phyloP scores from a whole-genome alignment of 2,329 filamentous ascomycete genomes.

The Fusarium bactridioides region DNA sequence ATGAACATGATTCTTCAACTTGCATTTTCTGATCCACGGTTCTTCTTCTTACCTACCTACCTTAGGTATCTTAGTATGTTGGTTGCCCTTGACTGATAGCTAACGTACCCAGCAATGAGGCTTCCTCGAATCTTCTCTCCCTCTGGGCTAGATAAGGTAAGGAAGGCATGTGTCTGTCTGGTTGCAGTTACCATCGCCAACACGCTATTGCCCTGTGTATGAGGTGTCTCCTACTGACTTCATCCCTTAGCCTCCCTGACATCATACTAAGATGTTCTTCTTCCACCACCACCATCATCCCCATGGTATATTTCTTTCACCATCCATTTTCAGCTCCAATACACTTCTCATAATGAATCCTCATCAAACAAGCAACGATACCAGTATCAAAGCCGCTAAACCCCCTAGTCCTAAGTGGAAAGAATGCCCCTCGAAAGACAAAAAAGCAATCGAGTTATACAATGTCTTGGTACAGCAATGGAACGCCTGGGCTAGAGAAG shows the following conservation, averaged over 20 bases:
- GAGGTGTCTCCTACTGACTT: neutral
- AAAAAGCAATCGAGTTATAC: neutral
- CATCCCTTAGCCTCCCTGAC: neutral
- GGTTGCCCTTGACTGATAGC: neutral
- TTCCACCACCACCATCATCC: neutral
- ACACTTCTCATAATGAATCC: neutral
- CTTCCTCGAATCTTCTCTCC: too few relatives aligned
- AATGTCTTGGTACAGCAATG: neutral
- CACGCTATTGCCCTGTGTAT: too few relatives aligned
- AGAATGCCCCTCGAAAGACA: rapidly evolving
- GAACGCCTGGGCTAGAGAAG: neutral
- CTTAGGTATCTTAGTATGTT: neutral
- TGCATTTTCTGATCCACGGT: neutral
- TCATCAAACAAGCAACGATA: neutral
- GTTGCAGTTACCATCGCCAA: too few relatives aligned
- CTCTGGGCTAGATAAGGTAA: too few relatives aligned
- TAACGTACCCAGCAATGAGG: too few relatives aligned
- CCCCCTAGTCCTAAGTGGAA: neutral
- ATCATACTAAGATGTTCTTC: neutral
- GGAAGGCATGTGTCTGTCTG: too few relatives aligned
- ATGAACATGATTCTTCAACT: neutral
- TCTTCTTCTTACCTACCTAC: neutral
- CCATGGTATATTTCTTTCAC: neutral
- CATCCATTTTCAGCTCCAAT: neutral
- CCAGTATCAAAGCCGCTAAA: rapidly evolving